These are phyloP conservation scores for Liriodendron chinense DNA, from an alignment of 164 flowering plant genomes.

Conservation along the genomic window DNA sequence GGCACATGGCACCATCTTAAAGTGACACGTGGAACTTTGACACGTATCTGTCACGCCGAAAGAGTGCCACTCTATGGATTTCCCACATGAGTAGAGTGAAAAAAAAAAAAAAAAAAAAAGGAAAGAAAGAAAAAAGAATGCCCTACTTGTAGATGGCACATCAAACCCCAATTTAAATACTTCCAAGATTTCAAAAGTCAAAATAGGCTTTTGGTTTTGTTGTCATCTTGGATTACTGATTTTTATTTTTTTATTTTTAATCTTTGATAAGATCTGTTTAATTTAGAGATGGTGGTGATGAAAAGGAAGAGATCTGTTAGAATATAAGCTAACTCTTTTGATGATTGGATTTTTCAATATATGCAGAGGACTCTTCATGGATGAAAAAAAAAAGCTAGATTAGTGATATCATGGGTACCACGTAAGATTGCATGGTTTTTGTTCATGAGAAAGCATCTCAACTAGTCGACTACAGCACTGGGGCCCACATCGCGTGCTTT, in stretches of 20 bases:
- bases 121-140: background rate
- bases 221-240: background rate
- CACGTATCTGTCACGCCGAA: background rate
- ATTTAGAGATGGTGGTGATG: background rate
- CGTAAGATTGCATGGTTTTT: background rate
- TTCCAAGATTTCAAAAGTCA: background rate
- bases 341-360: background rate
- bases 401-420: background rate
- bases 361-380: background rate
- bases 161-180: background rate
- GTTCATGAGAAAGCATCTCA: background rate
- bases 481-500: background rate
- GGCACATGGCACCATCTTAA: background rate
- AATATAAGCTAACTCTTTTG: background rate
- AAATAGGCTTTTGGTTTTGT: background rate
- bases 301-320: background rate
- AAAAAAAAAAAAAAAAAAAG: too few species aligned
- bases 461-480: background rate
- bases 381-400: background rate
- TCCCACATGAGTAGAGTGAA: too few species aligned
- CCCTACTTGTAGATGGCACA: background rate
- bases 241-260: too few species aligned
- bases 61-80: background rate
- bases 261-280: too few species aligned
- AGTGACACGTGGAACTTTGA: background rate